phyloP scores from a whole-genome alignment of 2,329 filamentous ascomycete genomes.

The Teratosphaeria destructans region DNA sequence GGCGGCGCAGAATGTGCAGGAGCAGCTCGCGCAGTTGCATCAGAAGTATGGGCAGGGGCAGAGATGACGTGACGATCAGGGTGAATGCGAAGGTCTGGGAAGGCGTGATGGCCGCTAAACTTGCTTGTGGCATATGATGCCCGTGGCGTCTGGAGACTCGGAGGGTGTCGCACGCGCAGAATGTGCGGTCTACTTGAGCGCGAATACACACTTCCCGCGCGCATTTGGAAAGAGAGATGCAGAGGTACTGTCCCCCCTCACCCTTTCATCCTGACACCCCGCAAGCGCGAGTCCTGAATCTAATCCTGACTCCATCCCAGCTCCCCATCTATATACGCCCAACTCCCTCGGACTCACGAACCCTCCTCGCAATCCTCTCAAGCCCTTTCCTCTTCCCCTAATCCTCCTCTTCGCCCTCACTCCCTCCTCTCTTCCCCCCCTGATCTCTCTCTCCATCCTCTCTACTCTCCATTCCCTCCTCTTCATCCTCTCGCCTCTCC shows the following conservation, averaged over 20 bases:
- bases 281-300: neutral
- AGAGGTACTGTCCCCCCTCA: neutral
- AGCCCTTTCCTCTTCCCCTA: too few relatives aligned
- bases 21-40: conserved; percentile 25
- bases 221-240: neutral
- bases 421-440: too few relatives aligned
- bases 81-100: neutral
- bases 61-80: neutral
- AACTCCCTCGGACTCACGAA: neutral
- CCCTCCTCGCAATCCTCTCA: too few relatives aligned
- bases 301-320: neutral
- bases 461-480: neutral
- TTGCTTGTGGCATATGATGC: neutral
- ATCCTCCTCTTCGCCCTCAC: too few relatives aligned
- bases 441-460: neutral
- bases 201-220: neutral
- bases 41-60: conserved; percentile 11
- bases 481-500: too few relatives aligned
- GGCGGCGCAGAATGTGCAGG: conserved; percentile 44
- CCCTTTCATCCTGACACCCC: neutral
- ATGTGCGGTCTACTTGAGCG: too few relatives aligned
- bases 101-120: too few relatives aligned
- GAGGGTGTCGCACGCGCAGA: neutral
- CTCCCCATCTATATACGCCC: neutral
- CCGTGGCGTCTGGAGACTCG: neutral